A percentile compares a stretch with the other conserved stretches of the same genome.
phyloP scores from a whole-genome alignment of 2,329 filamentous ascomycete genomes.

The Trichoderma koningiopsis region DNA sequence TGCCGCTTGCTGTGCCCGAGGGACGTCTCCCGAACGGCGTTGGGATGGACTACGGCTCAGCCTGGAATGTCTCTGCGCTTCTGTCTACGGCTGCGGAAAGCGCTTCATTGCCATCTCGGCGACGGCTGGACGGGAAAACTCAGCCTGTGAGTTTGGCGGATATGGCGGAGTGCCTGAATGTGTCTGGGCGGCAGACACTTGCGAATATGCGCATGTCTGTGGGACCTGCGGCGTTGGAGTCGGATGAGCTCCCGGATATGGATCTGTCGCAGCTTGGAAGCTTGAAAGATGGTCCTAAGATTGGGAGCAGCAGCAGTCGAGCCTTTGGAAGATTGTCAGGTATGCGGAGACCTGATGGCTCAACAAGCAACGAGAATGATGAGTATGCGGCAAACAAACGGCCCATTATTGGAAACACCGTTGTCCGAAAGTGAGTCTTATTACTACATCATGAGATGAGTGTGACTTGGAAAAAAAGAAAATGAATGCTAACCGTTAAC shows the following conservation, averaged over 20 bases:
- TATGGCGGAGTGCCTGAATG: conserved; percentile 68
- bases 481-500: not conserved
- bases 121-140: conserved; percentile 52
- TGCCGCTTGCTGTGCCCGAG: conserved; percentile 71
- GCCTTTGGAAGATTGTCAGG: conserved; percentile 37
- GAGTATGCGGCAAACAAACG: conserved; percentile 26
- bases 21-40: conserved; percentile 58
- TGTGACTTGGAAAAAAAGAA: no score
- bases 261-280: conserved; percentile 38
- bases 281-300: not conserved
- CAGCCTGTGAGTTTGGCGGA: conserved; percentile 57
- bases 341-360: conserved; percentile 30
- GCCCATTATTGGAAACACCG: conserved; percentile 34
- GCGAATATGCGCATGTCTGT: conserved; percentile 73
- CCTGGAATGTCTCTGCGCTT: conserved; percentile 80
- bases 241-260: conserved; percentile 37
- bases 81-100: conserved; percentile 77
- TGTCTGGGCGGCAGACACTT: conserved; percentile 77
- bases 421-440: conserved; percentile 35
- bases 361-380: not conserved
- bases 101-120: conserved; percentile 72
- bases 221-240: conserved; percentile 36
- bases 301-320: conserved; percentile 24
- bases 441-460: not conserved
- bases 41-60: conserved; percentile 61